phyloP scores from a whole-genome alignment of 768 basidiomycete genomes.

The Lactarius indigo region DNA sequence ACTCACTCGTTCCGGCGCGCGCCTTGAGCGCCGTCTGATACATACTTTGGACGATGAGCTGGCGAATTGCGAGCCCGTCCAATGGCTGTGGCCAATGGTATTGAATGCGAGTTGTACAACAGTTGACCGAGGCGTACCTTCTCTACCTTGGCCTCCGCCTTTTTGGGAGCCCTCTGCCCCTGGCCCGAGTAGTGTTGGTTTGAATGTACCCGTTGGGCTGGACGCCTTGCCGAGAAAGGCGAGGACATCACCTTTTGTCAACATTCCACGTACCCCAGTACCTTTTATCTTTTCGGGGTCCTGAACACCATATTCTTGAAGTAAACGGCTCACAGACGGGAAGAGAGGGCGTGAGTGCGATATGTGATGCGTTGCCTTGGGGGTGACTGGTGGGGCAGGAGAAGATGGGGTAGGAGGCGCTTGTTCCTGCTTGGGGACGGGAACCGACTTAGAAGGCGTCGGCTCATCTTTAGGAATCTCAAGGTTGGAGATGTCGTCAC shows the following conservation, averaged over 20 bases:
- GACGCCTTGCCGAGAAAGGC: slow-evolving; percentile 81
- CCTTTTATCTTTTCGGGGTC: slow-evolving; percentile 72
- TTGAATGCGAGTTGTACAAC: not conserved
- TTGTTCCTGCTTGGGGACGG: slow-evolving; percentile 27
- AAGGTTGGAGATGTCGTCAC: slow-evolving; percentile 89
- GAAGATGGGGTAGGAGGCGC: slow-evolving; percentile 30
- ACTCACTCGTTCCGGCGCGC: slow-evolving; percentile 42
- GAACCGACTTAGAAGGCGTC: slow-evolving; percentile 19
- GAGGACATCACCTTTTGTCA: slow-evolving; percentile 95
- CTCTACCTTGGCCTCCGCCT: slow-evolving; percentile 39
- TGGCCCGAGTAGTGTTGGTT: slow-evolving; percentile 35
- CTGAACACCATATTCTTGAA: slow-evolving; percentile 58
- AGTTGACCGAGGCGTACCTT: slow-evolving; percentile 19
- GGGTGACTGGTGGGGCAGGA: slow-evolving; percentile 31
- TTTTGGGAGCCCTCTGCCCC: slow-evolving; percentile 28
- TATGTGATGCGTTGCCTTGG: slow-evolving; percentile 33
- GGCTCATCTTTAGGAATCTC: slow-evolving; percentile 50
- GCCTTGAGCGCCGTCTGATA: slow-evolving; percentile 52
- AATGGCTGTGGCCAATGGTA: slow-evolving; percentile 38
- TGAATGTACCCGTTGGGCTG: slow-evolving; percentile 71
- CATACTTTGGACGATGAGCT: slow-evolving; percentile 60
- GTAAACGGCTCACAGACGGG: slow-evolving; percentile 84
- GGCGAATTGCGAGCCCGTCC: slow-evolving; percentile 62
- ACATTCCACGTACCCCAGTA: slow-evolving; percentile 87
- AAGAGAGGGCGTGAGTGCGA: slow-evolving; percentile 71